Base-by-base conservation (phyloP, 306 rosid genomes). In the Begonia peltatifolia region DNA sequence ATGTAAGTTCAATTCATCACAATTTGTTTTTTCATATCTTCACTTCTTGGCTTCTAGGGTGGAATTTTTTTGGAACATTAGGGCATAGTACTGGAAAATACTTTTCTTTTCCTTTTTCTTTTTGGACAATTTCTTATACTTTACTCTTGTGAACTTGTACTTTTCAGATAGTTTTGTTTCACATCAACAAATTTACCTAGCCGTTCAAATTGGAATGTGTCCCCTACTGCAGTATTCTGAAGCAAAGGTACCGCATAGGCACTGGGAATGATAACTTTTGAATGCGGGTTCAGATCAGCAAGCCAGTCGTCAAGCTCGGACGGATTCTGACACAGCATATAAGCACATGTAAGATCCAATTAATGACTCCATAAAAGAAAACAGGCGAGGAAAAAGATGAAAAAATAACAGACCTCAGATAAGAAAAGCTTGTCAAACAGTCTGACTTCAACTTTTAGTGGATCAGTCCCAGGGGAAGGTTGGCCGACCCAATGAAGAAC, bases 231-330 rank as follows among this genome's bases (percentile, higher is more conserved):
- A 11, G 94, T 86, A 65, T 71, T 61, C 52, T 55, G 52, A 57
- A 92, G 72, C 10, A 63, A 50, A 36, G 82, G 70, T 46, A 77
- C 76, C 25, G 84, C 93, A 75, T 57, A 86, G 57, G 96, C 96
- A 67, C 69, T 57, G 7, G 79, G 73, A 54, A 79, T 54, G 13
- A 81, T 64, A 53, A 55, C 72, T 68, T 92, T 92, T 14, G 96
- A 92, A 14, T 77, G 59, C 11, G 82, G 86, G 62, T 83, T 86
- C 62, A 92, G 72, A 70, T 92, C 84, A 11, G 72, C 80, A 47
- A 92, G 96, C 99, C 99, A 92, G 53, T 92, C 79, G 3, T 83
- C 93, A 55, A 92, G 94, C 62, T 92, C 99, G 20, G 83, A 88
- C 18, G 96, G 99, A 73, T 92, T 92, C 99, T 86, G 71, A 56